Evolutionary conservation across 441 rosid species (phyloP).

Genomic region (Capsella rubella): DNA sequence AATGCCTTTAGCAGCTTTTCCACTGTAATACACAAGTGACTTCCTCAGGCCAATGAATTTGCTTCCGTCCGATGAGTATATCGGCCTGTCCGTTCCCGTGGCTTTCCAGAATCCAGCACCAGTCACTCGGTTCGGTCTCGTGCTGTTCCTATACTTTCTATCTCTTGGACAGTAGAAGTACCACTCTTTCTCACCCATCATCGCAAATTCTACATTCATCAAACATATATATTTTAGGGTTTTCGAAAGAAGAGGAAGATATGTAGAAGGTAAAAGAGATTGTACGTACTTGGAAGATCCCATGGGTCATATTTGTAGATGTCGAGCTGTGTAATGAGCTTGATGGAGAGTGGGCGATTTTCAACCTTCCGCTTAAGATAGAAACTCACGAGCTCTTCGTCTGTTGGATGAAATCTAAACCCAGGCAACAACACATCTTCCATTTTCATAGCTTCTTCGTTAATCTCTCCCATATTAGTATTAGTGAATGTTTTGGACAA

Average conservation of each 20-base stretch:
- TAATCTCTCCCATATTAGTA: neutral
- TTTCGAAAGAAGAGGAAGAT: too few species aligned
- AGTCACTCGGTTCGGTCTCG: constrained; percentile 75
- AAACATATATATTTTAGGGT: neutral
- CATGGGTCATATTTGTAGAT: constrained; percentile 80
- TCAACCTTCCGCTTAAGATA: constrained; percentile 69
- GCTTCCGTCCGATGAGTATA: constrained; percentile 70
- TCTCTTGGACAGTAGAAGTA: constrained; percentile 83
- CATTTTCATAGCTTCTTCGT: constrained; percentile 45
- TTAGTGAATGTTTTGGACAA: too few species aligned
- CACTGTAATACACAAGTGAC: constrained; percentile 83
- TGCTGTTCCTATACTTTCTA: constrained; percentile 77
- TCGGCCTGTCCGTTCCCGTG: constrained; percentile 81
- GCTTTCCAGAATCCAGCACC: constrained; percentile 88
- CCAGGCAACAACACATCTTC: constrained; percentile 75
- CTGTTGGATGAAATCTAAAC: constrained; percentile 82
- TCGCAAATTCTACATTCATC: constrained; percentile 55
- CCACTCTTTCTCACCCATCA: constrained; percentile 77
- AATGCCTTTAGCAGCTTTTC: constrained; percentile 86
- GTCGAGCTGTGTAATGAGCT: constrained; percentile 78
- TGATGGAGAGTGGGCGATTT: constrained; percentile 60
- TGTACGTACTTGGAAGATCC: constrained; percentile 49
- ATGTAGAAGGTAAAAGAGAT: too few species aligned
- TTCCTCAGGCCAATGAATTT: constrained; percentile 81
- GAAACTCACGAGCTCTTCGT: constrained; percentile 85